A percentile compares a stretch with the other conserved stretches of the same genome.
phyloP scores from a whole-genome alignment of 2,329 filamentous ascomycete genomes.

The Dactylellina cionopaga region DNA sequence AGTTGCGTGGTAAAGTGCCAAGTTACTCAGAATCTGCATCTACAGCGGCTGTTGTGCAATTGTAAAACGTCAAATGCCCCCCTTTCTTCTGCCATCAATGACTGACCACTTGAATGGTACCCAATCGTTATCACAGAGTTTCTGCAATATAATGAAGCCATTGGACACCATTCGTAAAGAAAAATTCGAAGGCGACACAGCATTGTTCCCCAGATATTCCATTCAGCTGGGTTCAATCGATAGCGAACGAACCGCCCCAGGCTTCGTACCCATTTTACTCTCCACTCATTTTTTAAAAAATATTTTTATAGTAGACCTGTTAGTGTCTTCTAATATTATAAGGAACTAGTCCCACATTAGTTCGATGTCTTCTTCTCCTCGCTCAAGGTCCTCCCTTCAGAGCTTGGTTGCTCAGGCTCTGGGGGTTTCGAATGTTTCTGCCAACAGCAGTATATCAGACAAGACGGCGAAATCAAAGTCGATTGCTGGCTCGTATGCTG shows the following conservation, averaged over 20 bases:
- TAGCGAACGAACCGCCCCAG: no score
- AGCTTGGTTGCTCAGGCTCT: slow-evolving; percentile 33
- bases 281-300: no score
- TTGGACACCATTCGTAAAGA: slow-evolving; percentile 6
- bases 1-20: slow-evolving; percentile 24
- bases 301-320: no score
- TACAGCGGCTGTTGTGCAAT: slow-evolving; percentile 27
- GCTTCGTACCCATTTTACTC: no score
- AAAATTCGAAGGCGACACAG: slow-evolving; percentile 9
- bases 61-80: not conserved
- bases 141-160: slow-evolving; percentile 41
- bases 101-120: not conserved
- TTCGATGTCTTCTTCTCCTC: slow-evolving; percentile 38
- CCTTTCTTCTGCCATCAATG: slow-evolving; percentile 32
- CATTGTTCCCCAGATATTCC: not conserved
- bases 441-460: slow-evolving; percentile 16
- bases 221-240: not conserved
- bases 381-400: slow-evolving; percentile 32
- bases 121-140: slow-evolving; percentile 19
- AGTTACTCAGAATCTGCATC: slow-evolving; percentile 24
- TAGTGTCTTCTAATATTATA: no score
- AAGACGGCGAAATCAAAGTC: slow-evolving; percentile 20
- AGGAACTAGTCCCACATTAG: not conserved
- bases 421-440: slow-evolving; percentile 14
- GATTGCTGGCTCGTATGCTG: slow-evolving; percentile 8